These are phyloP conservation scores for Chlamydomonas sp. DNA, from an alignment of 139 green algal genomes.

Conservation along the genomic window DNA sequence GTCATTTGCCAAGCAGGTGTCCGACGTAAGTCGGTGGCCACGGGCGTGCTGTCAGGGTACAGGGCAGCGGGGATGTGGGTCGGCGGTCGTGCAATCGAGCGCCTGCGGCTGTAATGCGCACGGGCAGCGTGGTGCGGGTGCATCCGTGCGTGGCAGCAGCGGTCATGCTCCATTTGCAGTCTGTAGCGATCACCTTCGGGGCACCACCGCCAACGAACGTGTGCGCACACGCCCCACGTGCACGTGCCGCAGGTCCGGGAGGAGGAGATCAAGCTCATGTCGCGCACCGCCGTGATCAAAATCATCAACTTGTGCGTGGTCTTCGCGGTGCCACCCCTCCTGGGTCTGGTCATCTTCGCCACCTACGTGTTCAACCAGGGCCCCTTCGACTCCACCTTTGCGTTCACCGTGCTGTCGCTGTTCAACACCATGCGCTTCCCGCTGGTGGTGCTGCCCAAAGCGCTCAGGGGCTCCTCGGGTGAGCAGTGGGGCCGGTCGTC, in stretches of 20 bases:
- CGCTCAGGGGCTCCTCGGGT: conserved; percentile 65
- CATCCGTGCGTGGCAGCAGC: too few relatives aligned
- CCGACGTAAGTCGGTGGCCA: conserved; percentile 38
- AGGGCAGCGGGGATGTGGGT: too few relatives aligned
- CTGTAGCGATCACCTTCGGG: too few relatives aligned
- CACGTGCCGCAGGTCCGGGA: conserved; percentile 50
- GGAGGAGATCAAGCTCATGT: conserved; percentile 56
- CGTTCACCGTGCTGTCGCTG: conserved; percentile 80
- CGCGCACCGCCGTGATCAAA: conserved; percentile 61
- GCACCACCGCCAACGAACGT: not conserved
- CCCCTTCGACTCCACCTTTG: conserved; percentile 56
- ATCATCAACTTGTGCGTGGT: conserved; percentile 75
- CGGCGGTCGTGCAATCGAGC: too few relatives aligned
- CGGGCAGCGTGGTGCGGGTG: too few relatives aligned
- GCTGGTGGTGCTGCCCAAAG: conserved; percentile 82
- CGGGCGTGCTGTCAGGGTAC: not conserved
- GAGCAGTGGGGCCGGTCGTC: not conserved
- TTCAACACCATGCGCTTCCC: conserved; percentile 88
- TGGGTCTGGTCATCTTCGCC: conserved; percentile 67
- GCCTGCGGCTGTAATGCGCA: too few relatives aligned
- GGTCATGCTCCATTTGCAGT: too few relatives aligned
- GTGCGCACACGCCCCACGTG: too few relatives aligned
- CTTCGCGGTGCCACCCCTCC: conserved; percentile 69
- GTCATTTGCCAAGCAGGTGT: conserved; percentile 64
- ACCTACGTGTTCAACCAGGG: conserved; percentile 66